phyloP scores from a whole-genome alignment of 768 basidiomycete species.

The Cyathus striatus region DNA sequence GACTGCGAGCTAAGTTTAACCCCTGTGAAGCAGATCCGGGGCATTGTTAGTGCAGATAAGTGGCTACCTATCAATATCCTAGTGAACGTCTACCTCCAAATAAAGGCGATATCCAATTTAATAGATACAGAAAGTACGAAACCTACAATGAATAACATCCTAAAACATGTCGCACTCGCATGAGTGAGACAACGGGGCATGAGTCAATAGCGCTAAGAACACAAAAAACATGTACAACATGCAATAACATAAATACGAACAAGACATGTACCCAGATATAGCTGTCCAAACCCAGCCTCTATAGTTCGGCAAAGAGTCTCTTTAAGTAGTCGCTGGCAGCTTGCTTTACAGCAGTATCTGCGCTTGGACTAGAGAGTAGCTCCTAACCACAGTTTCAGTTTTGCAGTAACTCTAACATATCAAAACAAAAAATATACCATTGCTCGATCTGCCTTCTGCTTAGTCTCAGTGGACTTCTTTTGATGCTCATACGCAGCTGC shows the following conservation, averaged over 20 bases:
- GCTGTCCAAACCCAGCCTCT: neutral
- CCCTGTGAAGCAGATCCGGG: too few relatives aligned
- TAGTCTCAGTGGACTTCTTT: slow-evolving; percentile 44
- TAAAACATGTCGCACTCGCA: too few relatives aligned
- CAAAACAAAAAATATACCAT: slow-evolving; percentile 32
- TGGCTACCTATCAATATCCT: too few relatives aligned
- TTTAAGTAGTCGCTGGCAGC: slow-evolving; percentile 71
- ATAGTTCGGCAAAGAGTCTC: slow-evolving; percentile 50
- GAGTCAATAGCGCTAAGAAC: neutral
- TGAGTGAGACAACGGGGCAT: neutral
- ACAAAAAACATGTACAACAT: neutral
- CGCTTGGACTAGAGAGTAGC: slow-evolving; percentile 50
- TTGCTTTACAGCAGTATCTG: slow-evolving; percentile 58
- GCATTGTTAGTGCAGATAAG: too few relatives aligned
- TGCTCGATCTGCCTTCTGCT: slow-evolving; percentile 62
- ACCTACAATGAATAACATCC: too few relatives aligned
- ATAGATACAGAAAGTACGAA: too few relatives aligned
- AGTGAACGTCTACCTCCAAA: too few relatives aligned
- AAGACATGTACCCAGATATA: neutral
- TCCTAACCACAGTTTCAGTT: slow-evolving; percentile 27
- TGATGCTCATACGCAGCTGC: slow-evolving; percentile 48
- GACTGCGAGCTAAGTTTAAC: too few relatives aligned
- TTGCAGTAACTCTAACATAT: neutral
- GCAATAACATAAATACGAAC: neutral
- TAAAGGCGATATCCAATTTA: too few relatives aligned